Base-by-base conservation (phyloP, 768 basidiomycete genomes). In the Strobilomyces dryophilus region DNA sequence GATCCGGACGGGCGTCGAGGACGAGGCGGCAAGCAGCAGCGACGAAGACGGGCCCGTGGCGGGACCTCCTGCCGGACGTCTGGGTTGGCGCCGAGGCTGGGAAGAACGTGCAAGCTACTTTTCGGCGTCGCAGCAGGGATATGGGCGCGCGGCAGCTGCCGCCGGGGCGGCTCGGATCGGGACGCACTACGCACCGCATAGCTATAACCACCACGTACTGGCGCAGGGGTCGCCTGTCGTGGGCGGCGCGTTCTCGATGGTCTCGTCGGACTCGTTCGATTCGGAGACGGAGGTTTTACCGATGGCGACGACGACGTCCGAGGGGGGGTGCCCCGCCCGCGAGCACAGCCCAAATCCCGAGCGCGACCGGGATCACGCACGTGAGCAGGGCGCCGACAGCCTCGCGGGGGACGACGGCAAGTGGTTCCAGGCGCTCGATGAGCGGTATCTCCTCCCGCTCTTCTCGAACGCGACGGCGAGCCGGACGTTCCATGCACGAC, bases 351-450 rank as follows among this genome's bases (percentile, higher is more conserved):
- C 29, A 6, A 29, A 9, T 6, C 29, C 5, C 7, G 7, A 29
- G 29, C 29, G 5, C 7, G 29, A 9, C 29, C 7, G 29, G 29
- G 29, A 29, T 9, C 7, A 29, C 7, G 29, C 24, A 2, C 24
- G 9, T 6, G 29, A 29, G 29, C 29, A 24, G 24, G 24, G 29
- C 9, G 29, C 29, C 1, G 29, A 9, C 7, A 29, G 29, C 29
- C 29, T 72, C 5, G 48, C 46, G 24, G 78, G 74, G 5, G 86
- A 88, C 53, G 92, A 95, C 49, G 87, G 90, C 27, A 90, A 91
- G 68, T 98, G 94, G 93, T 98, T 98, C 84, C 93, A 94, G 61
- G 79, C 87, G 42, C 72, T 99, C 36, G 95, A 99, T 71, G 94
- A 99, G 72, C 80, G 92, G 58, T 99, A 95, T 68, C 74, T 99